Percentiles rank a stretch among this genome's conserved stretches.
Conservation (phyloP, 306 rosid species). For the Fragaria nilgerrensis region DNA sequence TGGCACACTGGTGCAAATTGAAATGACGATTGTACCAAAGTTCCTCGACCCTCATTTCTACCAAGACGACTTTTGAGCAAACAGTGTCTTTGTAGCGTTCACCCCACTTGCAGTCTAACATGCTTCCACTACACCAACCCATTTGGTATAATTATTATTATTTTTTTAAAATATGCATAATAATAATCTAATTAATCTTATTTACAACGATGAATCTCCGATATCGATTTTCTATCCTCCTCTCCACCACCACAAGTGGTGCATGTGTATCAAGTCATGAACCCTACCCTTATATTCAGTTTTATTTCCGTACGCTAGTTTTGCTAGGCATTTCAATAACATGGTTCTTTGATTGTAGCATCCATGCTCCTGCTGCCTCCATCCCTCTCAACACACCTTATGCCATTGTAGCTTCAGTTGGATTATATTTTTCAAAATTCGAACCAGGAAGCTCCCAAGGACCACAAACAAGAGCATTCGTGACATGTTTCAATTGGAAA, state of each 20-base stretch:
- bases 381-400: neutral
- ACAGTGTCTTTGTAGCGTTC: too few species aligned
- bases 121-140: too few species aligned
- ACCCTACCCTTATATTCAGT: neutral
- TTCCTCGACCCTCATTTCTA: too few species aligned
- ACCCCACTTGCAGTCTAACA: too few species aligned
- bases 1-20: too few species aligned
- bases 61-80: too few species aligned
- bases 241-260: neutral
- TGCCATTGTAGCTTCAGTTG: neutral
- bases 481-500: conserved; percentile 8
- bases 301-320: neutral
- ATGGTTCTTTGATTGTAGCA: conserved; percentile 1
- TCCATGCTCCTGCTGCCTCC: neutral
- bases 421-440: neutral
- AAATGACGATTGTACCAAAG: too few species aligned
- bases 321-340: conserved; percentile 4
- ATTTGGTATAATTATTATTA: too few species aligned
- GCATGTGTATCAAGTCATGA: conserved; percentile 8
- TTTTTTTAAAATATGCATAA: too few species aligned
- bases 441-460: neutral
- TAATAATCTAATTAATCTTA: too few species aligned
- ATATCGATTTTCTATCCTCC: neutral
- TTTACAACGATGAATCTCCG: neutral
- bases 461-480: neutral